Evolutionary conservation across 2,329 filamentous ascomycete species (phyloP), one percentile per base, ranked within the genome.

Genomic region (Fusarium agapanthi): DNA sequence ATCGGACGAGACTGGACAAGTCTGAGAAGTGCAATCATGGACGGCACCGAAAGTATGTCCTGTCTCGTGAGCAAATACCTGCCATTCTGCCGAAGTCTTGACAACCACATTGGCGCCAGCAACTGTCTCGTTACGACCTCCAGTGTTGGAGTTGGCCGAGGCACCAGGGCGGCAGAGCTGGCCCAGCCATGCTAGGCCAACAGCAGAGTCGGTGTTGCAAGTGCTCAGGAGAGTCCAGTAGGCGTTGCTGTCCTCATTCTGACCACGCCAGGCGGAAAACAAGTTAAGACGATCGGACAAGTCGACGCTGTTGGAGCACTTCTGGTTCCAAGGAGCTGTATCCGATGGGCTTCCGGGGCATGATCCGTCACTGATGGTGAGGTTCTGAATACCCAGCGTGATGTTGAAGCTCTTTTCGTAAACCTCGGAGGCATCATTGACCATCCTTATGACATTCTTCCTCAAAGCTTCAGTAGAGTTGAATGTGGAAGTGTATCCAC

Each of bases 331-430:
- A 2, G 91, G 91, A 1, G 93, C 91, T 9, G 90, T 88, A 5
- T 88, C 79, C 15, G 91, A 87, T 11, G 92, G 84, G 1, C 90
- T 88, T 8, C 89, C 89, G 1, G 95, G 94, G 78, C 96, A 99
- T n/a, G 86, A 85, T 8, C 87, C 82, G 48, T 93, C 90, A 63
- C 90, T 93, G 69, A 98, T 89, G 35, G 94, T 93, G 59, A 99
- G 83, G 78, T 97, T 97, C 75, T 92, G 90, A 67, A 99, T 89
- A 47, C 95, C 96, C 40, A 99, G 89, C 0, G 95, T 95, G 76
- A 99, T 95, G 82, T 98, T 98, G 85, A 99, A 98, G 13, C 93
- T 93, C 75, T 87, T 90, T 81, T 99, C 96, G 79, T 96, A 99
- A 15, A 98, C 84, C 69, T 91, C 89, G 4, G 95, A 98, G 2